Evolutionary conservation across 345 rosid genomes (phyloP).

Genomic region (Trapa bicornis): DNA sequence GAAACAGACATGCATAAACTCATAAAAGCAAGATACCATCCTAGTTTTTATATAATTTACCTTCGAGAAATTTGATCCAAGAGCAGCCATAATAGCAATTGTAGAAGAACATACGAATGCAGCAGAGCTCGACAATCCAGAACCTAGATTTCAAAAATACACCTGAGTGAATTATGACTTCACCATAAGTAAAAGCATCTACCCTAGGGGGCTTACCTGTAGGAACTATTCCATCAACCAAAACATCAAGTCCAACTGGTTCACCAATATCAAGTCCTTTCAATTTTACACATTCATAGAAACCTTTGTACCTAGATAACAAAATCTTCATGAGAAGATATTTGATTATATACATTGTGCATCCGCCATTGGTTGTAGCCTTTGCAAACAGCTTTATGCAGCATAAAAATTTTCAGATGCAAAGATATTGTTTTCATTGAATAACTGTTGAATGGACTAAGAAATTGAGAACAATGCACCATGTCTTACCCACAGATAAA

Average conservation of each 20-base stretch:
- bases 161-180: neutral
- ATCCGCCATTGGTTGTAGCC: neutral
- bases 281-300: conserved; percentile 53
- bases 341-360: neutral
- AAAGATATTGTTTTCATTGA: neutral
- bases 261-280: conserved; percentile 58
- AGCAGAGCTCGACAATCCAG: conserved; percentile 90
- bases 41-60: conserved; percentile 16
- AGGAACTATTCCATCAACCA: conserved; percentile 91
- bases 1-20: neutral
- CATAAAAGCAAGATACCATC: neutral
- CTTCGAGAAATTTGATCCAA: conserved; percentile 57
- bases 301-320: conserved; percentile 71
- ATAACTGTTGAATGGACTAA: neutral
- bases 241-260: conserved; percentile 76
- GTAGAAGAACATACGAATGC: conserved; percentile 95
- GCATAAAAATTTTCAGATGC: neutral
- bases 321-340: neutral
- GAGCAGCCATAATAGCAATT: conserved; percentile 85
- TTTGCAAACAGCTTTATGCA: neutral
- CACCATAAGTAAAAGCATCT: neutral
- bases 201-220: conserved; percentile 34
- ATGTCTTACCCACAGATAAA: conserved; percentile 76
- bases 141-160: conserved; percentile 36
- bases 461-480: neutral